phyloP scores from a whole-genome alignment of 108 stramenopile genomes.

The Nitzschia sp. region DNA sequence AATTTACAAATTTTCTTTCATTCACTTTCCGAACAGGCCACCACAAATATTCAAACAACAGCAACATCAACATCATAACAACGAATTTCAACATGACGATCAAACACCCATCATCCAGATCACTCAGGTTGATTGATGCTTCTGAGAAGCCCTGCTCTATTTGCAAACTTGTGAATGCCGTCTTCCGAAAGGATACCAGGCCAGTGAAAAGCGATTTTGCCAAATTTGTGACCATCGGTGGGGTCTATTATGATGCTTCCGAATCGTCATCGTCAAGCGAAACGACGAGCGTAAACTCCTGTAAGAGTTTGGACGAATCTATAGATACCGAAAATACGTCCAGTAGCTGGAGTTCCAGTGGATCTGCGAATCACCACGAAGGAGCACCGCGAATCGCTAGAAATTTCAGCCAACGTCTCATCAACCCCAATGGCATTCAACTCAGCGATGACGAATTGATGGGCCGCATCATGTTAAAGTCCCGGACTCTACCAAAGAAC shows the following conservation, averaged over 20 bases:
- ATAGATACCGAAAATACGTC: background rate
- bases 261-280: background rate
- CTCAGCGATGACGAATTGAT: conserved; percentile 1
- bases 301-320: conserved; percentile 11
- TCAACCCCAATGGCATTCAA: background rate
- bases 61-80: too few species aligned
- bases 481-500: background rate
- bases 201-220: background rate
- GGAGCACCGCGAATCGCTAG: conserved; percentile 19
- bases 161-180: background rate
- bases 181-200: background rate
- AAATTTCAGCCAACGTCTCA: background rate
- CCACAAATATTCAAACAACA: too few species aligned
- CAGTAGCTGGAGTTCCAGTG: conserved; percentile 18
- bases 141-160: background rate
- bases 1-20: too few species aligned
- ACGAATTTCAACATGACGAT: background rate
- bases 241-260: background rate
- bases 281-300: background rate
- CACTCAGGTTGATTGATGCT: background rate
- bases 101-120: background rate
- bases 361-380: background rate
- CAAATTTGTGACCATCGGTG: conserved; percentile 11
- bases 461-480: background rate
- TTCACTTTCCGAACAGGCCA: too few species aligned